Evolutionary conservation across 768 basidiomycete species (phyloP), one percentile per base, ranked within the genome.

Genomic region (Zangia roseola): DNA sequence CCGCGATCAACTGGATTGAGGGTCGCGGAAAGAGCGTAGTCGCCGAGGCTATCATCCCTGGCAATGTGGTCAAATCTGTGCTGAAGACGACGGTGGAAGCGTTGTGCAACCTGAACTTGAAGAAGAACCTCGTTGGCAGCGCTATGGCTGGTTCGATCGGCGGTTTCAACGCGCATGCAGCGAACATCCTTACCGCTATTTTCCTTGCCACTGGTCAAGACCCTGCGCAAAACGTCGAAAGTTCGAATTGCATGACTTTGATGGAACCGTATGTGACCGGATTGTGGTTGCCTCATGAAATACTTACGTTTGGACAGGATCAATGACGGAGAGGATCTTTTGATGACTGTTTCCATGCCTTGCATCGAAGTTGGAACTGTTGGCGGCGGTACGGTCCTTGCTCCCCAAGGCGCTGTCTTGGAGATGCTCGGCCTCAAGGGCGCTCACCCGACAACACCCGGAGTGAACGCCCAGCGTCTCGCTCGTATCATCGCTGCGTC

Each of bases 1-100:
- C 97, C 10, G 97, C 97, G 38, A 97, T 99, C 71, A 99, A 98
- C 72, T 99, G 97, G 97, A 98, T 98, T 54, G 95, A 98, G 71
- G 97, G 97, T 2, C 78, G 97, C 35, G 97, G 97, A 21, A 99
- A 99, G 86, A 90, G 90, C 45, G 88, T 99, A 17, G 94, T 98
- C 41, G 95, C 93, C 0, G 95, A 99, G 72, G 94, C 94, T 2
- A 79, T 98, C 40, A 72, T 99, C 26, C 90, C 95, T 0, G 94
- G 94, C 0, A 82, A 83, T 55, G 74, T 94, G 30, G 94, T 99
- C 49, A 86, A 84, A 78, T 78, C 72, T 31, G 93, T 99, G 56
- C 71, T 99, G 60, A 99, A 98, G 84, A 98, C 97, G 39, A 97
- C 88, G 9, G 93, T 98, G 16, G 83, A 80, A 60, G 84, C 85